Percentiles rank a stretch among this genome's conserved stretches.
These are phyloP conservation scores for Lactifluus hygrophoroides DNA, from an alignment of 768 basidiomycete species.

Conservation along the genomic window DNA sequence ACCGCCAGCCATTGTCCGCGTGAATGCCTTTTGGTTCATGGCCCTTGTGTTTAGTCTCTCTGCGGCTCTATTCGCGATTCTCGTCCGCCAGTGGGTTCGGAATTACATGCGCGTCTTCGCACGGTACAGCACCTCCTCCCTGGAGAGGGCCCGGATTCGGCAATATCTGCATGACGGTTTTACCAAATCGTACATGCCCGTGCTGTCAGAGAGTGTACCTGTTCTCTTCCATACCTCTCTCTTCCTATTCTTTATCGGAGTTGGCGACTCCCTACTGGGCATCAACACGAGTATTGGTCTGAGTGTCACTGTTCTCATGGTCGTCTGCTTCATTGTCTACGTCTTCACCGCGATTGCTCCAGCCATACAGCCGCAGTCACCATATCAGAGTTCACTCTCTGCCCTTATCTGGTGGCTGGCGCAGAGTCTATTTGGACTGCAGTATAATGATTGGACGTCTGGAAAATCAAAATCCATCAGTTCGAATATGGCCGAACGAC, in stretches of 20 bases:
- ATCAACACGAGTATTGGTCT: slow-evolving; percentile 13
- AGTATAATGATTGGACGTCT: not conserved
- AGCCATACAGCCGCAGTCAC: not conserved
- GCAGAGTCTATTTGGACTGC: not conserved
- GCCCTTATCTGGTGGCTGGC: not conserved
- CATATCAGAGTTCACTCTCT: slow-evolving; percentile 3
- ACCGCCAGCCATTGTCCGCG: slow-evolving; percentile 28
- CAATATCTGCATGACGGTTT: slow-evolving; percentile 32
- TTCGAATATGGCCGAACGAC: not conserved
- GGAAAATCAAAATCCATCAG: not conserved
- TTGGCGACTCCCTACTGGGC: slow-evolving; percentile 36
- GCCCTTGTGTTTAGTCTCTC: slow-evolving; percentile 31
- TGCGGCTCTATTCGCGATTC: slow-evolving; percentile 35
- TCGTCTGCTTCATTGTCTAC: slow-evolving; percentile 2
- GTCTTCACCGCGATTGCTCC: slow-evolving; percentile 4
- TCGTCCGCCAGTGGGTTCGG: slow-evolving; percentile 43
- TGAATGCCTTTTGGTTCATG: slow-evolving; percentile 36
- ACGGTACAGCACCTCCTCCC: slow-evolving; percentile 24
- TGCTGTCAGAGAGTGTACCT: slow-evolving; percentile 37
- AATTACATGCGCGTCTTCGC: slow-evolving; percentile 27
- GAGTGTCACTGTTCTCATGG: not conserved
- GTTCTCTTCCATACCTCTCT: slow-evolving; percentile 40
- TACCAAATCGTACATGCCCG: slow-evolving; percentile 32
- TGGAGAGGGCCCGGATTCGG: slow-evolving; percentile 34
- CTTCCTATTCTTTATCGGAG: slow-evolving; percentile 42